A percentile compares a stretch with the other conserved stretches of the same genome.
phyloP scores from a whole-genome alignment of 106 monocot genomes.

The Ottelia alismoides region DNA sequence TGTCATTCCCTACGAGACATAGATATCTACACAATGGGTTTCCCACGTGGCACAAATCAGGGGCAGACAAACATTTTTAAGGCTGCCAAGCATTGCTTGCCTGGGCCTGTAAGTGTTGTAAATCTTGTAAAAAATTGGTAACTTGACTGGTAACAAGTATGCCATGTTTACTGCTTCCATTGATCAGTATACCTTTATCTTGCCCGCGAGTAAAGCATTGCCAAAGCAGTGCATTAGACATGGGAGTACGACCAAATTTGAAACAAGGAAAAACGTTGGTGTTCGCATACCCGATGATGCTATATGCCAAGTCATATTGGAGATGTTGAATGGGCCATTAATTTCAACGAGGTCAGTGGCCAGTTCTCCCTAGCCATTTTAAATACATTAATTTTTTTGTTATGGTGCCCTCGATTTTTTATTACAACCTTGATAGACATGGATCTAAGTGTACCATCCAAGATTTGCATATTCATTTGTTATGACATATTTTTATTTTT shows the following conservation, averaged over 20 bases:
- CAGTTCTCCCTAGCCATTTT: background rate
- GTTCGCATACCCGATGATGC: constrained; percentile 79
- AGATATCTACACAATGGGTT: constrained; percentile 83
- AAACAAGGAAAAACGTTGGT: constrained; percentile 69
- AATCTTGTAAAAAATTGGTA: background rate
- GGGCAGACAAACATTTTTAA: constrained; percentile 90
- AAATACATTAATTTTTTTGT: background rate
- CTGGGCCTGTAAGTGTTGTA: constrained; percentile 69
- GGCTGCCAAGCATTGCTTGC: constrained; percentile 79
- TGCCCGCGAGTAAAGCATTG: constrained; percentile 80
- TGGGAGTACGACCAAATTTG: constrained; percentile 50
- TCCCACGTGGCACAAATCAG: constrained; percentile 71
- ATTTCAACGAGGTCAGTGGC: constrained; percentile 69
- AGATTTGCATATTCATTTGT: no score
- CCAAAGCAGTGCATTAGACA: constrained; percentile 75
- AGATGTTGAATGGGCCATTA: constrained; percentile 71
- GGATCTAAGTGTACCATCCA: background rate
- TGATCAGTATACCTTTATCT: constrained; percentile 90
- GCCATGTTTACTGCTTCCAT: constrained; percentile 3
- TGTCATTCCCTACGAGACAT: constrained; percentile 71
- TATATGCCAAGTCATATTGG: constrained; percentile 75
- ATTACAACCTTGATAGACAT: constrained; percentile 1
- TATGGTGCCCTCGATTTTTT: background rate
- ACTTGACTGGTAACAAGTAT: background rate
- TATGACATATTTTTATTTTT: no score